phyloP scores from a whole-genome alignment of 2,329 filamentous ascomycete species.

The Fusarium sp. region DNA sequence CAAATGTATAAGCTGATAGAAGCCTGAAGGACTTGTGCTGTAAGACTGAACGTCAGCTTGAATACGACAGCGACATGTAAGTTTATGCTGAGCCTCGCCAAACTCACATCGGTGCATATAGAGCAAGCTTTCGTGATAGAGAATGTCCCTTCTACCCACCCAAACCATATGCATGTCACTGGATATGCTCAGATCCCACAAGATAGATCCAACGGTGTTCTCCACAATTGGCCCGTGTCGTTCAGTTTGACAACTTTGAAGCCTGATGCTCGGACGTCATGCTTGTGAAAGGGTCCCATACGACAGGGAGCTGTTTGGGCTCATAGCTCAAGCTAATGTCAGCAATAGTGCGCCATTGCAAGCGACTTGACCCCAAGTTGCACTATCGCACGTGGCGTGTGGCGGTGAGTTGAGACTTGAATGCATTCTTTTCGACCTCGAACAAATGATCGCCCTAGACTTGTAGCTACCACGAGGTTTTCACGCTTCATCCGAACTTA shows the following conservation, averaged over 20 bases:
- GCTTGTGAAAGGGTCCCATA: conserved; percentile 27
- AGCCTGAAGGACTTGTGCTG: background rate
- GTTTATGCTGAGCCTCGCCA: background rate
- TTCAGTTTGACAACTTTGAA: conserved; percentile 23
- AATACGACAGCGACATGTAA: background rate
- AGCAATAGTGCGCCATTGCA: conserved; percentile 32
- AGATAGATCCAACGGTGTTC: conserved; percentile 23
- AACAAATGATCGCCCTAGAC: conserved; percentile 11
- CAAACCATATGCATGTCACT: conserved; percentile 28
- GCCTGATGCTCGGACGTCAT: conserved; percentile 24
- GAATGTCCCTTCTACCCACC: background rate
- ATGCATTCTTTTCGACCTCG: conserved; percentile 3
- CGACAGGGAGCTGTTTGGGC: conserved; percentile 21
- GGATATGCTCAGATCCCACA: conserved; percentile 9
- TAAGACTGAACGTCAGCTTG: background rate
- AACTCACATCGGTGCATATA: background rate
- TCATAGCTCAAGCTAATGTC: conserved; percentile 23
- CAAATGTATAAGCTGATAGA: background rate
- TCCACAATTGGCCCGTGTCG: conserved; percentile 19
- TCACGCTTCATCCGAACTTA: conserved; percentile 24
- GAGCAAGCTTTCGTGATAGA: background rate
- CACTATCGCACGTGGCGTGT: conserved; percentile 36
- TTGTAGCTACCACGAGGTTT: conserved; percentile 12
- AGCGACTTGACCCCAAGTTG: conserved; percentile 27
- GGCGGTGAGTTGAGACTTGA: conserved; percentile 15